Evolutionary conservation across 2,329 filamentous ascomycete genomes (phyloP).

Genomic region (Magnaporthales sp.): DNA sequence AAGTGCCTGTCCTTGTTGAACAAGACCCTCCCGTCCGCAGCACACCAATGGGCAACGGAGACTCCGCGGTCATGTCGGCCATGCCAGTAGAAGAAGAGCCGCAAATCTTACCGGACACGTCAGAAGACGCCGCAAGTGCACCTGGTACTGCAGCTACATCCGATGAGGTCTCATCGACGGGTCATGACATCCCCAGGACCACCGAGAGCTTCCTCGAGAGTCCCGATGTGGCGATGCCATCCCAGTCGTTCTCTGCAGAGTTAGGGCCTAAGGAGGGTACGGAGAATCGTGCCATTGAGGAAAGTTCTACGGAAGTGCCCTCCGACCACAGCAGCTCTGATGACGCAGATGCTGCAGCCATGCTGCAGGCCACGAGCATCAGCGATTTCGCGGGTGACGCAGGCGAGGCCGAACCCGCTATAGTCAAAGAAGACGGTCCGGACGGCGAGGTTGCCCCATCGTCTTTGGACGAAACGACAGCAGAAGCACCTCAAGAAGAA

Average conservation of each 20-base stretch:
- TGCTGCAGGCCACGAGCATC: constrained; percentile 2
- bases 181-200: not conserved
- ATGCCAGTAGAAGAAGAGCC: not conserved
- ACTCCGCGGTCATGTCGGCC: not conserved
- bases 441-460: constrained; percentile 13
- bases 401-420: constrained; percentile 7
- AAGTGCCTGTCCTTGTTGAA: constrained; percentile 31
- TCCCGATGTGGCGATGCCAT: not conserved
- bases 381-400: constrained; percentile 5
- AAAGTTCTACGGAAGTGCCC: not conserved
- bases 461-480: constrained; percentile 4
- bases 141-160: not conserved
- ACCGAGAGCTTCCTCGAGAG: not conserved
- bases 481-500: constrained; percentile 8
- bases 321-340: not conserved
- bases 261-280: constrained; percentile 4
- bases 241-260: not conserved
- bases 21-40: constrained; percentile 11
- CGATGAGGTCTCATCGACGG: not conserved
- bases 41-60: not conserved
- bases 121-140: not conserved
- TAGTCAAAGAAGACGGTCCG: constrained; percentile 11
- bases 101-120: constrained; percentile 3
- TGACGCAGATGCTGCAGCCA: not conserved
- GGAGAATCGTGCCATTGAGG: not conserved